These are phyloP conservation scores for Corrigiola litoralis DNA, from an alignment of 179 eudicot genomes.

Conservation along the genomic window DNA sequence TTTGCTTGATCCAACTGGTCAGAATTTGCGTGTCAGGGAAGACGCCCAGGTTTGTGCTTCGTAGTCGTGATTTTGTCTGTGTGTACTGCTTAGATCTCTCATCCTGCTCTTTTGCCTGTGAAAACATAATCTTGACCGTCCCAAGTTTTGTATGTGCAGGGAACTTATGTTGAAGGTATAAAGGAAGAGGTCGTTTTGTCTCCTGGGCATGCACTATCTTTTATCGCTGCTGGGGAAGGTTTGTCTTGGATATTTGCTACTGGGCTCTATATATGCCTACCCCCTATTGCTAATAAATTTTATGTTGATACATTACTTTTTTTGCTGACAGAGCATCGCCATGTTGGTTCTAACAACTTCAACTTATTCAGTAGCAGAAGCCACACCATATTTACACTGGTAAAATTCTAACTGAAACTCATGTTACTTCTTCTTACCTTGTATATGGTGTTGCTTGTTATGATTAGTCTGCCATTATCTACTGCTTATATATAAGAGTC, in stretches of 20 bases:
- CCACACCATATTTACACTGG: slow-evolving; percentile 96
- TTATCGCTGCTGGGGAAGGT: slow-evolving; percentile 99
- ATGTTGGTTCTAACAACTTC: slow-evolving; percentile 94
- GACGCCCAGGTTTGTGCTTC: slow-evolving; percentile 77
- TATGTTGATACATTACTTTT: slow-evolving; percentile 11
- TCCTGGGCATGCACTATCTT: slow-evolving; percentile 96
- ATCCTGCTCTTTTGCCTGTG: background rate
- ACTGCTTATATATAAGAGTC: background rate
- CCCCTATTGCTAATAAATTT: background rate
- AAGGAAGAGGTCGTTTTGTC: slow-evolving; percentile 99
- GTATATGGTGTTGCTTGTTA: background rate
- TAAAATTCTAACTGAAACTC: slow-evolving; percentile 20
- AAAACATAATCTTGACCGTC: background rate
- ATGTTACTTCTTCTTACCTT: too few species aligned
- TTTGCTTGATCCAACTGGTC: slow-evolving; percentile 97
- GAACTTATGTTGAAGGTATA: slow-evolving; percentile 97
- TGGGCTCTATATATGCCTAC: slow-evolving; percentile 3
- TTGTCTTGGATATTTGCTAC: slow-evolving; percentile 6
- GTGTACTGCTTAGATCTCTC: background rate
- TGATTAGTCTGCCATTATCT: background rate
- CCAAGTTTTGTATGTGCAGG: slow-evolving; percentile 41
- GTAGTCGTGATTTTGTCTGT: background rate
- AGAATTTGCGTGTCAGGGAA: slow-evolving; percentile 90
- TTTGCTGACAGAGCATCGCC: slow-evolving; percentile 82
- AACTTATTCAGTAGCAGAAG: slow-evolving; percentile 95